Evolutionary conservation across 306 rosid species (phyloP), one percentile per base, ranked within the genome.

Genomic region (Prunus armeniaca): DNA sequence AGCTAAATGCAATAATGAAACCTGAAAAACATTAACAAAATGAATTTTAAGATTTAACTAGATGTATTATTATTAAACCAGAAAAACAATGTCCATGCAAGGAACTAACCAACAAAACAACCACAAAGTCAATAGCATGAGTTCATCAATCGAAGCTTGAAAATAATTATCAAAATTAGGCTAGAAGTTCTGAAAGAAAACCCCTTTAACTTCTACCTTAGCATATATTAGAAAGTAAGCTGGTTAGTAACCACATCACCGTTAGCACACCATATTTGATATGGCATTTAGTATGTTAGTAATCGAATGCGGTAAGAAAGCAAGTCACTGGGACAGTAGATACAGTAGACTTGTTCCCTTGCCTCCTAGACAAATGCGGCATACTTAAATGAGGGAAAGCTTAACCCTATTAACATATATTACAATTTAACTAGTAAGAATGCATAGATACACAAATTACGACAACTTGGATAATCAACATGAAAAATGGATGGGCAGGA

Each of bases 1-100:
- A 52, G 99, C 99, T 80, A 95, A 89, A 89, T 92, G 97, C 86
- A 95, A 75, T 75, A 95, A 80, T n/a, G 97, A 95, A 47, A 95
- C 98, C 97, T 94, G 80, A 34, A 66, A 71, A 76, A 80, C 78
- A 83, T 70, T 14, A 74, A 65, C 46, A 70, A 73, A 81, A 68
- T 25, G 67, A 58, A 79, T 69, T 51, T 50, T 74, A 67, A 84
- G 19, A 79, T 67, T 74, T 58, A 78, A 41, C 54, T 27, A 3
- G n/a, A 55, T 58, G 54, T 3, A 61, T 51, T 12, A 38, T 34
- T 32, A 65, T 32, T 60, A 28, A 46, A 45, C 55, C 12, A 24
- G 46, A 51, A 67, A 81, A 49, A 22, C 3, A 45, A 8, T 15
- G 7, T 68, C 18, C 63, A 69, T 2, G 7, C 15, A 30, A 69